phyloP scores from a whole-genome alignment of 1,139 yeast species.

The Debaryomyces coudertii region DNA sequence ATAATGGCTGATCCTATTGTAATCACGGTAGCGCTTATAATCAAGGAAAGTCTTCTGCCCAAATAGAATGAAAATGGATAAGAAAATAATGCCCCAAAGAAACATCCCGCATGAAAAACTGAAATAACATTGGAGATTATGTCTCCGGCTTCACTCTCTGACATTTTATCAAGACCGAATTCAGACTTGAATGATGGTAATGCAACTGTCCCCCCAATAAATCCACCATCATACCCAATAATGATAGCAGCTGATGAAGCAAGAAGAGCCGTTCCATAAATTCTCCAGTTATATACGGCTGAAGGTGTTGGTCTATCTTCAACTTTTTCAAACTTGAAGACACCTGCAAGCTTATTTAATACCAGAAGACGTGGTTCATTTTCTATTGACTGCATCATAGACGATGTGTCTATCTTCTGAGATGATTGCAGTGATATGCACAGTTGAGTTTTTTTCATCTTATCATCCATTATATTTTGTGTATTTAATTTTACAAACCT shows the following conservation, averaged over 20 bases:
- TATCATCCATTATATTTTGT: constrained; percentile 1
- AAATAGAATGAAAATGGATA: constrained; percentile 42
- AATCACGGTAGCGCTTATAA: constrained; percentile 36
- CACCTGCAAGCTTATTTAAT: background rate
- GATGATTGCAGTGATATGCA: constrained; percentile 1
- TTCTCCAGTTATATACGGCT: constrained; percentile 39
- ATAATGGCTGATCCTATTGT: constrained; percentile 45
- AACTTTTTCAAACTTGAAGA: constrained; percentile 29
- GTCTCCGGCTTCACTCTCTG: background rate
- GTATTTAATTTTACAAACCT: background rate
- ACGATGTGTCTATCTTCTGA: background rate
- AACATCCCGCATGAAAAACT: constrained; percentile 49
- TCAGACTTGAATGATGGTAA: constrained; percentile 38
- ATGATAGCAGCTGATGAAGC: constrained; percentile 45
- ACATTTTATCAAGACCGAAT: constrained; percentile 32
- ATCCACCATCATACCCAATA: constrained; percentile 49
- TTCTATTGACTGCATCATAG: background rate
- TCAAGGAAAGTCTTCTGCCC: constrained; percentile 41
- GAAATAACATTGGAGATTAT: constrained; percentile 42
- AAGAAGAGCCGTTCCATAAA: constrained; percentile 41
- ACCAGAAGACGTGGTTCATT: constrained; percentile 1
- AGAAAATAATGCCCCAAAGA: constrained; percentile 46
- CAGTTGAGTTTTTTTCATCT: constrained; percentile 5
- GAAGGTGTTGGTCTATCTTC: constrained; percentile 47
- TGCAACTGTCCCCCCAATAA: constrained; percentile 48